Conservation (phyloP, 345 rosid species). For the thale cress (Arabidopsis thaliana) region DNA sequence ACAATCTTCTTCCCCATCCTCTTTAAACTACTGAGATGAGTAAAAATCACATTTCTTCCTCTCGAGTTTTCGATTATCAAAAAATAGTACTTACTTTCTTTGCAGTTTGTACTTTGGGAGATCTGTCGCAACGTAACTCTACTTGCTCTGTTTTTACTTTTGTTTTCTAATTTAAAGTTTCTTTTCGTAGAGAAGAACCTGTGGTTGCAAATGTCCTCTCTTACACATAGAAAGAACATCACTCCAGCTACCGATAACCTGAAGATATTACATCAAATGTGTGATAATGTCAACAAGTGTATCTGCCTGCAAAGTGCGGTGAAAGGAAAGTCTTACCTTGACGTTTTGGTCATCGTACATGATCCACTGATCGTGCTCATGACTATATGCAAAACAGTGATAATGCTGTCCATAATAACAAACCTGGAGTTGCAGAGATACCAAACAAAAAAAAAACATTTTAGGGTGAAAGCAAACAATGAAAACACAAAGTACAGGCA, state of each 20-base stretch:
- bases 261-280: slow-evolving; percentile 33
- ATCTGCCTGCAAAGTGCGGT: slow-evolving; percentile 1
- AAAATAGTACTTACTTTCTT: slow-evolving; percentile 36
- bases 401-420: slow-evolving; percentile 98
- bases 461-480: not conserved
- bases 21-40: not conserved
- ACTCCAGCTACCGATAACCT: slow-evolving; percentile 88
- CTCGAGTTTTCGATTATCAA: slow-evolving; percentile 12
- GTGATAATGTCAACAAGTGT: not conserved
- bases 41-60: slow-evolving; percentile 15
- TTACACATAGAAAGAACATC: slow-evolving; percentile 81
- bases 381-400: slow-evolving; percentile 90
- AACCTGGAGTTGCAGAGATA: slow-evolving; percentile 59
- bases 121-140: slow-evolving; percentile 22
- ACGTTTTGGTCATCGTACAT: slow-evolving; percentile 97
- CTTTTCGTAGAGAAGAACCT: slow-evolving; percentile 82
- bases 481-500: not conserved
- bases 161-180: slow-evolving; percentile 56
- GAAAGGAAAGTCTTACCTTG: slow-evolving; percentile 55
- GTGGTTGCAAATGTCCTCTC: slow-evolving; percentile 94
- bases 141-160: slow-evolving; percentile 6
- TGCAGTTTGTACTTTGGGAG: slow-evolving; percentile 36
- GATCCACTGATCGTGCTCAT: slow-evolving; percentile 70
- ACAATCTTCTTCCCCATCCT: slow-evolving; percentile 18
- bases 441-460: slow-evolving; percentile 22